Conservation (phyloP, 2,329 filamentous ascomycete genomes). For the Chlorencoelia australis region DNA sequence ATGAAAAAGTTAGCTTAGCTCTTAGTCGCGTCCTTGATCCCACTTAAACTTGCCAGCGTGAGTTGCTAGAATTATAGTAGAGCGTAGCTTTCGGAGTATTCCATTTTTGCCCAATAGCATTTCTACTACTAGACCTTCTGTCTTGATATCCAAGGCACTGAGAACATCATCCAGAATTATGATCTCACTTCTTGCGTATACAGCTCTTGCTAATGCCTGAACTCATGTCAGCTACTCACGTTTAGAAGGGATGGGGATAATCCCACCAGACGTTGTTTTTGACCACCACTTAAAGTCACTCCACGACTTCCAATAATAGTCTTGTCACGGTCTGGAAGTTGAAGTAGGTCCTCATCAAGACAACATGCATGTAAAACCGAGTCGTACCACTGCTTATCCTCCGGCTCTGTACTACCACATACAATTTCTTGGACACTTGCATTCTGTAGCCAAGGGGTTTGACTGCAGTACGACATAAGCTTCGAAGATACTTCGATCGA, state of each 20-base stretch:
- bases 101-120: constrained; percentile 9
- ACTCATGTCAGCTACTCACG: too few relatives aligned
- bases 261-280: constrained; percentile 16
- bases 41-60: constrained; percentile 4
- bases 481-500: constrained; percentile 21
- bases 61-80: constrained; percentile 28
- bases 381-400: neutral
- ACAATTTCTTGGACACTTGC: constrained; percentile 22
- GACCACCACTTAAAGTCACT: constrained; percentile 23
- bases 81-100: constrained; percentile 16
- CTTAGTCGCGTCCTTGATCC: too few relatives aligned
- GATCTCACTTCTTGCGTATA: constrained; percentile 9
- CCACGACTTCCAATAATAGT: constrained; percentile 23
- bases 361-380: neutral
- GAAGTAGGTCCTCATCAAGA: constrained; percentile 9
- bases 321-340: constrained; percentile 22
- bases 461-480: constrained; percentile 33
- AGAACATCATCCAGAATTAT: constrained; percentile 21
- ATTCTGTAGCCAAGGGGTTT: constrained; percentile 36
- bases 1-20: constrained; percentile 6
- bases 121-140: constrained; percentile 11
- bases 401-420: neutral
- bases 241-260: constrained; percentile 20
- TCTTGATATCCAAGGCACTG: constrained; percentile 17
- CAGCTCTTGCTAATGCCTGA: constrained; percentile 28